Evolutionary conservation across 352 stramenopile genomes (phyloP), one percentile per base, ranked within the genome.

Genomic region (Globisporangium paddicum): DNA sequence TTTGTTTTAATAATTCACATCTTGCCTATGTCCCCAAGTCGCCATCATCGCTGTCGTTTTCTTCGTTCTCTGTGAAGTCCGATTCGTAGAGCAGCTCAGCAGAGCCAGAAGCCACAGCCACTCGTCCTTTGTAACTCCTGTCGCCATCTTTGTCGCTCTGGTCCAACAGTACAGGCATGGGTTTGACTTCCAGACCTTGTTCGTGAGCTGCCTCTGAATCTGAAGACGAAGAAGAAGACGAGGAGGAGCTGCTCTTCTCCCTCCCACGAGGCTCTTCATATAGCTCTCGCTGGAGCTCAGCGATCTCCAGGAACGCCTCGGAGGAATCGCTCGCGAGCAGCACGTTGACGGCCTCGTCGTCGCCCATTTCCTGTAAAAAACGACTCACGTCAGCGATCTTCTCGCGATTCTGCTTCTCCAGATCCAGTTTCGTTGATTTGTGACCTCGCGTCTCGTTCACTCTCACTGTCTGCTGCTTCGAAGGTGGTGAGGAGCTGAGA

Each of bases 281-380:
- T 14, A 38, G 46, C 30, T 55, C 16, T 55, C 23, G 32, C 42
- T 61, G 44, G 21, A 44, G 45, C 35, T 55, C 21, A 9, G 63
- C 66, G 11, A 73, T 48, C 14, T 74, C 62, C 18, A 81, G 30
- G 30, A 78, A 64, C 23, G 76, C 72, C n/a, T 63, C 59, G 0
- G 69, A 81, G 11, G 58, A 68, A 16, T 65, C 63, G n/a, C 69
- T 81, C 16, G 68, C 64, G 2, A 56, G 32, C 21, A 64, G 21
- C 6, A 30, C 45, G 10, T 64, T 66, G 47, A 66, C 35, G 34
- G 62, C 59, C 35, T 60, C 50, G 14, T 55, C 51, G 16, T 55
- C 51, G 19, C 62, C 65, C 2, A 78, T 35, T 56, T 64, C 64
- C 16, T 45, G 58, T 19, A 76, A 34, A 41, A 66, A 37, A 21